Conservation (phyloP, 495 filamentous ascomycete genomes). For the Hypoxylon fuscum region DNA sequence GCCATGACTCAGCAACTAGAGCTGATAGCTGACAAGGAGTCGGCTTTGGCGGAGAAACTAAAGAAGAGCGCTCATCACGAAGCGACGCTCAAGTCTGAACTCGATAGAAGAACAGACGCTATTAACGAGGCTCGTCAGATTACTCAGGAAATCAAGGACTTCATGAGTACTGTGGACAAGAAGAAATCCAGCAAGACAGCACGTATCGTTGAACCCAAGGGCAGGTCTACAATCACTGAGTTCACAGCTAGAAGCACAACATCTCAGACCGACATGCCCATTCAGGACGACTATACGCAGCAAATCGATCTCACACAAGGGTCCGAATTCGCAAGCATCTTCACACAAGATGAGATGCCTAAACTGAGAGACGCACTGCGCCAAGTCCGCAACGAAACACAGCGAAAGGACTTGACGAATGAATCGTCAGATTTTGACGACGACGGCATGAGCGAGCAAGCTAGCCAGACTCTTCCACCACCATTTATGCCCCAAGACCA, state of each 20-base stretch:
- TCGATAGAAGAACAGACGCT: constrained; percentile 26
- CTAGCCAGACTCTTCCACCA: constrained; percentile 26
- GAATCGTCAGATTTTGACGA: constrained; percentile 21
- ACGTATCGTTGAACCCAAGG: constrained; percentile 48
- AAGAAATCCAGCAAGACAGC: constrained; percentile 49
- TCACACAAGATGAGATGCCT: constrained; percentile 49
- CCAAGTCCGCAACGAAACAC: constrained; percentile 42
- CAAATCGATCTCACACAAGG: constrained; percentile 54
- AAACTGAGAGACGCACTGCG: constrained; percentile 49
- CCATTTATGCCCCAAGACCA: constrained; percentile 11
- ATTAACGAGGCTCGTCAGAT: constrained; percentile 36
- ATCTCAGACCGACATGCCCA: constrained; percentile 45
- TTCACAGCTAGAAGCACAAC: constrained; percentile 43
- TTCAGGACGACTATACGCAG: constrained; percentile 54
- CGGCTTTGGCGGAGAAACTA: constrained; percentile 44
- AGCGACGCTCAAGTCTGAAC: constrained; percentile 39
- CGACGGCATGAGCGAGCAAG: constrained; percentile 37
- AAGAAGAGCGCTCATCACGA: constrained; percentile 41
- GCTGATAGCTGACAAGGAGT: constrained; percentile 45
- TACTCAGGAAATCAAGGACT: constrained; percentile 45
- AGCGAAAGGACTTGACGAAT: constrained; percentile 18
- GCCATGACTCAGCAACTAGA: constrained; percentile 31
- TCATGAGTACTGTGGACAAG: constrained; percentile 43
- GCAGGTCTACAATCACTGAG: constrained; percentile 37
- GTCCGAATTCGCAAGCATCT: constrained; percentile 53